These are phyloP conservation scores for Boechera retrofracta DNA, from an alignment of 345 rosid species.

Conservation along the genomic window DNA sequence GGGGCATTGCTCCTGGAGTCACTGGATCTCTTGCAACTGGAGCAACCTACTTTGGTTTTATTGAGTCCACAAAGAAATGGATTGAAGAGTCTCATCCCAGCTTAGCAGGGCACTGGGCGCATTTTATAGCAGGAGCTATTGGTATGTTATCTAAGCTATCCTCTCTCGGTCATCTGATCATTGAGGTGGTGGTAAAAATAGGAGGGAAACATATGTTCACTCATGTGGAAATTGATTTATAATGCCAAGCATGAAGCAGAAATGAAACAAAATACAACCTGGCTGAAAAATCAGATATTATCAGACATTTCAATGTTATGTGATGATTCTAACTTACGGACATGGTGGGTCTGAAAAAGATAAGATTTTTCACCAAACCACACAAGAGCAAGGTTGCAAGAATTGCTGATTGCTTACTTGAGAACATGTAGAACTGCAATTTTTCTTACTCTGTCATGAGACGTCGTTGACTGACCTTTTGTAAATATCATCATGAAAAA, in stretches of 20 bases:
- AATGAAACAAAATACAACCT: background rate
- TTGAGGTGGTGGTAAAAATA: slow-evolving; percentile 10
- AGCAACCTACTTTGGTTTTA: slow-evolving; percentile 94
- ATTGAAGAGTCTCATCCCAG: slow-evolving; percentile 83
- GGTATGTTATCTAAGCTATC: slow-evolving; percentile 52
- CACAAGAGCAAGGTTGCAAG: slow-evolving; percentile 15
- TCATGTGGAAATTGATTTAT: slow-evolving; percentile 15
- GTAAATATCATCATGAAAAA: slow-evolving; percentile 8
- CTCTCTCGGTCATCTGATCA: slow-evolving; percentile 8
- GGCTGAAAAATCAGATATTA: background rate
- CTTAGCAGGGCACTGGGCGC: slow-evolving; percentile 90
- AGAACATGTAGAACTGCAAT: slow-evolving; percentile 17
- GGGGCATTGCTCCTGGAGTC: slow-evolving; percentile 85
- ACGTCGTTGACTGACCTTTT: background rate
- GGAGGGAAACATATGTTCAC: background rate
- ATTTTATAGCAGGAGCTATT: slow-evolving; percentile 89
- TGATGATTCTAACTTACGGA: background rate
- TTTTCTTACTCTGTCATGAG: background rate
- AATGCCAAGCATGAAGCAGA: slow-evolving; percentile 28
- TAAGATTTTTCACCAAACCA: slow-evolving; percentile 5
- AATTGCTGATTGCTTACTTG: slow-evolving; percentile 33
- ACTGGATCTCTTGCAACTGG: slow-evolving; percentile 96
- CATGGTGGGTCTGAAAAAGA: slow-evolving; percentile 6
- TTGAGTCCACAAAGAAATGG: slow-evolving; percentile 93
- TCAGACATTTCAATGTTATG: slow-evolving; percentile 4